These are phyloP conservation scores for Cryptosporidium baileyi DNA, from an alignment of 169 alveolate genomes.

Conservation along the genomic window DNA sequence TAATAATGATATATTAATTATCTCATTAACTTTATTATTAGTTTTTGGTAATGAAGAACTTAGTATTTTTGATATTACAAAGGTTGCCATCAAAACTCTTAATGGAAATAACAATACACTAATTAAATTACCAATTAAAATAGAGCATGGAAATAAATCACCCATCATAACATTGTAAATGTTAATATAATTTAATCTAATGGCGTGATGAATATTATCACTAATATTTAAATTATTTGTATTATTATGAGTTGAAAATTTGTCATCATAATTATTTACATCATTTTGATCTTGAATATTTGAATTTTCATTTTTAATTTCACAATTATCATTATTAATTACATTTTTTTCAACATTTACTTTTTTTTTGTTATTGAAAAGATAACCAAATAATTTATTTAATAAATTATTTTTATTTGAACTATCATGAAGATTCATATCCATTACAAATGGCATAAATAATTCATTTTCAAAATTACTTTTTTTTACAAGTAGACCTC, in stretches of 20 bases:
- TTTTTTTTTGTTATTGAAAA: background rate
- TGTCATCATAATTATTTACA: no score
- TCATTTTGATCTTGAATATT: no score
- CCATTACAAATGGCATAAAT: constrained; percentile 17
- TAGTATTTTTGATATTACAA: background rate
- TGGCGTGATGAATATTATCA: background rate
- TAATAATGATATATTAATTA: constrained; percentile 20
- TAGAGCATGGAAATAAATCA: constrained; percentile 61
- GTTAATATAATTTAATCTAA: constrained; percentile 22
- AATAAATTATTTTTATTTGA: background rate
- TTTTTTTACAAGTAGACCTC: constrained; percentile 21
- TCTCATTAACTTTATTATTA: background rate
- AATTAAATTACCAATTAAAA: constrained; percentile 33
- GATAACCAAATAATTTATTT: background rate
- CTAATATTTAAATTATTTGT: no score
- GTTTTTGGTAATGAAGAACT: constrained; percentile 6
- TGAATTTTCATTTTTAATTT: no score
- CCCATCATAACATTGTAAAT: constrained; percentile 67
- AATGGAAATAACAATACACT: constrained; percentile 46
- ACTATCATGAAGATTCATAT: constrained; percentile 3
- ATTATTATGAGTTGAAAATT: no score
- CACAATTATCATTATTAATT: no score
- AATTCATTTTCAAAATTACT: constrained; percentile 19
- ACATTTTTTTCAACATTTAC: background rate
- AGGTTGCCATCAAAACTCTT: constrained; percentile 21